Base-by-base conservation (phyloP, 1,284 basidiomycete species). In the Mycena sp. region DNA sequence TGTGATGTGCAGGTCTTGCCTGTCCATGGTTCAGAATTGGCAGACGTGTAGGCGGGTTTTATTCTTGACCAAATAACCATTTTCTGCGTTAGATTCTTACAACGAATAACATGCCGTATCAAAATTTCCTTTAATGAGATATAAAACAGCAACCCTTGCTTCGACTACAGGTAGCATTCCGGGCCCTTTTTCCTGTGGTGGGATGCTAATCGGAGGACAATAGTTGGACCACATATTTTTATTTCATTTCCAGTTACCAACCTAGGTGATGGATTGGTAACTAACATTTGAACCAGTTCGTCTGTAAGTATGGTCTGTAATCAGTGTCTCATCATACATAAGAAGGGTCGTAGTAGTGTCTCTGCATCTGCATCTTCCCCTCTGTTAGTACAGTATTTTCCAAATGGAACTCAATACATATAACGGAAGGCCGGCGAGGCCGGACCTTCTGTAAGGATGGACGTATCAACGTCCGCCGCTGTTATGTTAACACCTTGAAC, bases 381-480 rank as follows among this genome's bases (percentile, higher is more conserved):
- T n/a, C n/a, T n/a, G n/a, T n/a, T n/a, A n/a, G n/a, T 35, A 50
- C n/a, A 38, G 19, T 14, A 16, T 30, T 6, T 14, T 30, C 32
- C 38, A 4, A n/a, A n/a, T 10, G 0, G 1, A 12, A 1, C 4
- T 65, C 73, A 82, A 69, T 80, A 81, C 80, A 84, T 83, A 64
- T 82, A 82, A 43, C 83, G 75, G 74, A 81, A 84, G 7, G 74
- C 70, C 2, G 80, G 79, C 43, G 80, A 79, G 40, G 71, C 69
- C 1, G 79, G 78, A 6, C 83, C 83, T 63, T 79, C 75, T n/a
- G 73, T 71, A 25, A 85, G 69, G 26, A 73, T 76, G 63, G 78
- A 79, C 11, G 83, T 85, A 16, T 82, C 76, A 16, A 85, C 77
- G 66, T 84, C 83, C 30, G 71, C 71, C 40, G 80, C 76, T 14